Conservation (phyloP, 768 basidiomycete genomes). For the Megacollybia marginata region DNA sequence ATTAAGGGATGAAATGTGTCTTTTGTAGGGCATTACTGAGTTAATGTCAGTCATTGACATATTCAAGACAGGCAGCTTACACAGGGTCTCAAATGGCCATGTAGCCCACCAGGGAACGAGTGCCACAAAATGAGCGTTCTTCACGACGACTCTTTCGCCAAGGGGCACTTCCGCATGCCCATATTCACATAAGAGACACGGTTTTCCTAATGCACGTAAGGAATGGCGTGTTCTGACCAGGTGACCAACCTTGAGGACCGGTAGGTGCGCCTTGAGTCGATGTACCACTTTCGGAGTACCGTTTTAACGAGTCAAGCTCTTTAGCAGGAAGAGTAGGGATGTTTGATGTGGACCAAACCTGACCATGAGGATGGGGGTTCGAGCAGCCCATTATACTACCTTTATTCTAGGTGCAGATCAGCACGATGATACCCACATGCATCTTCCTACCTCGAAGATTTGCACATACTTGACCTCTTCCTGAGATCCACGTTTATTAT, state of each 20-base stretch:
- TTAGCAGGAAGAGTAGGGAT: conserved; percentile 65
- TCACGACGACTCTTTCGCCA: conserved; percentile 48
- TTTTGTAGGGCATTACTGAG: conserved; percentile 65
- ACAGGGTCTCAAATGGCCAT: conserved; percentile 85
- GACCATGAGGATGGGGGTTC: conserved; percentile 92
- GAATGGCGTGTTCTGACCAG: neutral
- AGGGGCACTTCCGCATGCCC: conserved; percentile 52
- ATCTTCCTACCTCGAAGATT: conserved; percentile 70
- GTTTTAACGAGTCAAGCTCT: conserved; percentile 52
- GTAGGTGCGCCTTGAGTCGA: conserved; percentile 41
- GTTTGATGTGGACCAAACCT: conserved; percentile 74
- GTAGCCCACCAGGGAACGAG: conserved; percentile 94
- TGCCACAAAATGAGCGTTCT: conserved; percentile 74
- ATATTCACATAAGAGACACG: conserved; percentile 79
- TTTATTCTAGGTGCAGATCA: conserved; percentile 56
- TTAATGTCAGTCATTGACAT: neutral
- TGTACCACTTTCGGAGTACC: conserved; percentile 32
- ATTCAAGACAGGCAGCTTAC: conserved; percentile 28
- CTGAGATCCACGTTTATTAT: conserved; percentile 48
- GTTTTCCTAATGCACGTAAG: conserved; percentile 27
- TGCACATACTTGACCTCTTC: conserved; percentile 77
- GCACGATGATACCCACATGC: neutral
- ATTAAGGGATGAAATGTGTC: conserved; percentile 70
- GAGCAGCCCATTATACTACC: conserved; percentile 94
- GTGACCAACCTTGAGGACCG: conserved; percentile 37